Evolutionary conservation across 1,284 basidiomycete species (phyloP).

Genomic region (Puccinia hordei): DNA sequence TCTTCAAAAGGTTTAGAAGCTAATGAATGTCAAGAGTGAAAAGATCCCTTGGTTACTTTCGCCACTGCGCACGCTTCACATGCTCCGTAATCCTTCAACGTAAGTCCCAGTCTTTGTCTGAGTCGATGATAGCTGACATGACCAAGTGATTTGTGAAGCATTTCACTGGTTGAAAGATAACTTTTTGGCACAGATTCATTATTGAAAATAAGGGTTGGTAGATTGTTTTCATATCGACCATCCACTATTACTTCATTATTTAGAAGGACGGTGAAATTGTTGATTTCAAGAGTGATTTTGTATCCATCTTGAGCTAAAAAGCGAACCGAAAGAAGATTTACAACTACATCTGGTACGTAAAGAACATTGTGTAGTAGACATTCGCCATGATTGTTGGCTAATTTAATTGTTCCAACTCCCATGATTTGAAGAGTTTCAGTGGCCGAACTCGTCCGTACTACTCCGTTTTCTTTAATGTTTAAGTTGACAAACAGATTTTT

Average conservation of each 20-base stretch:
- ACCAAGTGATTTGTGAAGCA: not conserved
- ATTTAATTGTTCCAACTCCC: not conserved
- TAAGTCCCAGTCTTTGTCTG: not conserved
- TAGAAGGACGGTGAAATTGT: not conserved
- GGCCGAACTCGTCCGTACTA: not conserved
- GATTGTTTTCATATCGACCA: not conserved
- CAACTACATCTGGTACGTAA: not conserved
- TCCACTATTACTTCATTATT: not conserved
- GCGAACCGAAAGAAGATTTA: not conserved
- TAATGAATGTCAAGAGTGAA: not conserved
- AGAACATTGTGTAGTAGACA: not conserved
- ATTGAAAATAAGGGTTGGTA: not conserved
- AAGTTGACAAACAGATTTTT: not conserved
- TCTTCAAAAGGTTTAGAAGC: not conserved
- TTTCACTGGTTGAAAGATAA: not conserved
- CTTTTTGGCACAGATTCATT: not conserved
- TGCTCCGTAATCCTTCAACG: not conserved
- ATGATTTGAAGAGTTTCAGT: not conserved
- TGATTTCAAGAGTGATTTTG: not conserved
- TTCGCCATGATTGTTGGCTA: not conserved
- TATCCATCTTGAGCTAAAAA: not conserved
- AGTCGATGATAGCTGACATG: not conserved
- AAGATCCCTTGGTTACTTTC: not conserved
- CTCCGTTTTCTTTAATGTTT: not conserved
- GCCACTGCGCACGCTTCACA: constrained; percentile 17